Evolutionary conservation across 2,329 filamentous ascomycete species (phyloP).

Genomic region (Paraphaeosphaeria sporulosa): DNA sequence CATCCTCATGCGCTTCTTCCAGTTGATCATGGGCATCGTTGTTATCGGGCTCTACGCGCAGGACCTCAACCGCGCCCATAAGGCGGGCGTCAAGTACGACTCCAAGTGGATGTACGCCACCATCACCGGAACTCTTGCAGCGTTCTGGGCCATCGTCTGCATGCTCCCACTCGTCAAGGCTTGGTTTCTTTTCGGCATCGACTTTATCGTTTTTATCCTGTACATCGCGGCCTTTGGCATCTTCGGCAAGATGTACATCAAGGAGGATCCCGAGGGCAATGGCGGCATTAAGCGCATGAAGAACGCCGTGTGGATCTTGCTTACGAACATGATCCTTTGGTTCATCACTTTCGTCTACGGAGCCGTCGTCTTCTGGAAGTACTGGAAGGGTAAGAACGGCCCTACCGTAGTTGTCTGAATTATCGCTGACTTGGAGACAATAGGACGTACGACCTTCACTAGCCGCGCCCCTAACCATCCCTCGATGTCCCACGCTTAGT

Average conservation of each 20-base stretch:
- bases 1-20: constrained; percentile 72
- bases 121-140: constrained; percentile 33
- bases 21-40: constrained; percentile 78
- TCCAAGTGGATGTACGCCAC: constrained; percentile 65
- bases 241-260: constrained; percentile 83
- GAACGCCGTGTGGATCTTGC: constrained; percentile 83
- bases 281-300: constrained; percentile 77
- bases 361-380: constrained; percentile 63
- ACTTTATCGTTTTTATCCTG: constrained; percentile 73
- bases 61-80: constrained; percentile 46
- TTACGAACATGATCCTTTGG: constrained; percentile 80
- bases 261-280: constrained; percentile 70
- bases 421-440: constrained; percentile 19
- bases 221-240: constrained; percentile 85
- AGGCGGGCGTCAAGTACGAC: constrained; percentile 54
- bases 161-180: constrained; percentile 65
- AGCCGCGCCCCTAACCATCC: constrained; percentile 6
- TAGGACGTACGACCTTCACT: constrained; percentile 22
- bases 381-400: constrained; percentile 38
- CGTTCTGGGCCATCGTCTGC: constrained; percentile 61
- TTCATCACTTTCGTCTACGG: constrained; percentile 66
- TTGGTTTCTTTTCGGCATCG: constrained; percentile 69
- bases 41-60: constrained; percentile 74
- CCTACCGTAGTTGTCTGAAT: constrained; percentile 18
- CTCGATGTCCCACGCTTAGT: constrained; percentile 10